Evolutionary conservation across 1,139 yeast genomes (phyloP).

Genomic region (Chernovozyma sophiae-reginae): DNA sequence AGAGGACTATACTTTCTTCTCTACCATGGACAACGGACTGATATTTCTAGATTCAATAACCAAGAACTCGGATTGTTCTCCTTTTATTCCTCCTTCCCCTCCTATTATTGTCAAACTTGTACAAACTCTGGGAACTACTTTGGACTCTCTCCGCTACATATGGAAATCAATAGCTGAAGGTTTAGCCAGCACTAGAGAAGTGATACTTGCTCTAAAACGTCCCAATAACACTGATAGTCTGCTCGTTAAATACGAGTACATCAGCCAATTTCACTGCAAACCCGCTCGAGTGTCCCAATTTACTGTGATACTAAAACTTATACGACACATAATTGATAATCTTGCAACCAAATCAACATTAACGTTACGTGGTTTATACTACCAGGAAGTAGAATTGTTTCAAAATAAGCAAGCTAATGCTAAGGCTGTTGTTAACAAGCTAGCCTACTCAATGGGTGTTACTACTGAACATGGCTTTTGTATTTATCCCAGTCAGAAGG

Average conservation of each 20-base stretch:
- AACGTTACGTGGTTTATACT: constrained; percentile 63
- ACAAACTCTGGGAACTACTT: neutral
- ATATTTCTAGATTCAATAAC: no score
- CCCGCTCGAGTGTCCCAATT: constrained; percentile 4
- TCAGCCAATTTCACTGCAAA: neutral
- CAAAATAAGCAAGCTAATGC: constrained; percentile 39
- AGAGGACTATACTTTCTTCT: no score
- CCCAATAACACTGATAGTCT: neutral
- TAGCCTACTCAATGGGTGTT: constrained; percentile 26
- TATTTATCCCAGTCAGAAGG: constrained; percentile 61
- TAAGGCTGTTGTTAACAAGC: constrained; percentile 33
- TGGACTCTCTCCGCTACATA: constrained; percentile 1
- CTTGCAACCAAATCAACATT: constrained; percentile 18
- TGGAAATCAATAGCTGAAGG: constrained; percentile 2
- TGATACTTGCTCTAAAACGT: neutral
- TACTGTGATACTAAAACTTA: constrained; percentile 15
- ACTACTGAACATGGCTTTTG: constrained; percentile 28
- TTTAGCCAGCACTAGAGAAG: neutral
- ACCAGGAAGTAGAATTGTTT: constrained; percentile 59
- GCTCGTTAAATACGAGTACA: neutral
- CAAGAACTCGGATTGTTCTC: no score
- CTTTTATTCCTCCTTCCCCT: no score
- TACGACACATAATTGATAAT: constrained; percentile 18
- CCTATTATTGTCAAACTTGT: neutral
- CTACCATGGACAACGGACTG: no score